These are phyloP conservation scores for Paramecium biaurelia DNA, from an alignment of 73 alveolate genomes.

Conservation along the genomic window DNA sequence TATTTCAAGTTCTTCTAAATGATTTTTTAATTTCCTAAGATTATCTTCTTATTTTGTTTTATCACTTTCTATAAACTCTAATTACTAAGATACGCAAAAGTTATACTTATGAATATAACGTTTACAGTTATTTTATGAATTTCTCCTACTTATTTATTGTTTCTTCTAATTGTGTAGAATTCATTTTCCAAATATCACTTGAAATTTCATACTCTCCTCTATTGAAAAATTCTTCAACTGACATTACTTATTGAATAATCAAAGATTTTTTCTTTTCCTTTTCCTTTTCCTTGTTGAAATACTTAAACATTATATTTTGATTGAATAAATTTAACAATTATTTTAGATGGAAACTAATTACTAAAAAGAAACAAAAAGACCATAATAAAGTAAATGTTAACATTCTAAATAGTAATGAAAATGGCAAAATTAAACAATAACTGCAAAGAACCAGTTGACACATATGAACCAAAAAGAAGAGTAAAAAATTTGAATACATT, in stretches of 20 bases:
- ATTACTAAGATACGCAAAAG: not conserved
- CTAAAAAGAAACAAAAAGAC: not conserved
- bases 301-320: not conserved
- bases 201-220: not conserved
- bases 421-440: not conserved
- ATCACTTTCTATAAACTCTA: not conserved
- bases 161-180: not conserved
- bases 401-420: not conserved
- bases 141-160: constrained; percentile 9
- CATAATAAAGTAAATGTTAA: not conserved
- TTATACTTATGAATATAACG: not conserved
- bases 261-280: not conserved
- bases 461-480: not conserved
- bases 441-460: not conserved
- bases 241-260: not conserved
- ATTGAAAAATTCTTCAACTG: not conserved
- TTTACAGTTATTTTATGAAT: not conserved
- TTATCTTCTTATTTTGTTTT: not conserved
- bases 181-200: not conserved
- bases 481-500: not conserved
- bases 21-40: not conserved
- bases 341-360: not conserved
- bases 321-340: not conserved
- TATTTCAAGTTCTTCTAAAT: not conserved
- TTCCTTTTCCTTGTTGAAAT: not conserved